Percentiles rank a stretch among this genome's conserved stretches.
Evolutionary conservation across 2,329 filamentous ascomycete species (phyloP).

Genomic region (Cercospora janseana): DNA sequence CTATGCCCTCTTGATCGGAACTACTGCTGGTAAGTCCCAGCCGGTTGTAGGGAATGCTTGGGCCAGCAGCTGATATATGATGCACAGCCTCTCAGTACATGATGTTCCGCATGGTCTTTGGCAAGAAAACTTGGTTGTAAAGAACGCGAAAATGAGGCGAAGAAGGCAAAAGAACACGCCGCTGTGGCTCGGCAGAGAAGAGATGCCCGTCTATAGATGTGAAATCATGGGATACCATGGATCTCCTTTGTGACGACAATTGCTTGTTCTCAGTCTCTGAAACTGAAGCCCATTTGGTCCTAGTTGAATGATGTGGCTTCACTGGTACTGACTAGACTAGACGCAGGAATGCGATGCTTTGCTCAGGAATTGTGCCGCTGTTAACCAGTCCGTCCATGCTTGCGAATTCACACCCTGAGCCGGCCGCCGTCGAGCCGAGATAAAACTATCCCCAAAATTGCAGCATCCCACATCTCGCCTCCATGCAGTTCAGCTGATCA

Average conservation of each 20-base stretch:
- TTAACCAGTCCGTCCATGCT: too few relatives aligned
- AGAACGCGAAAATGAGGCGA: background rate
- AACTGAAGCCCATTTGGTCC: too few relatives aligned
- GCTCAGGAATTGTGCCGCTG: too few relatives aligned
- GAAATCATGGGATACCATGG: constrained; percentile 1
- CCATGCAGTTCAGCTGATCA: background rate
- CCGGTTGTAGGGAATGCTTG: background rate
- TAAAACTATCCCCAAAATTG: too few relatives aligned
- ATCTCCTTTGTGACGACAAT: constrained; percentile 10
- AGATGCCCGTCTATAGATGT: constrained; percentile 5
- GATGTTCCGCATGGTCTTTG: constrained; percentile 68
- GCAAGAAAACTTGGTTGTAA: constrained; percentile 72
- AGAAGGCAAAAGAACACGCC: background rate
- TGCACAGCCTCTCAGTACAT: constrained; percentile 60
- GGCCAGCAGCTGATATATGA: constrained; percentile 3
- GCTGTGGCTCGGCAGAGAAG: constrained; percentile 1
- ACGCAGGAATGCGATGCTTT: background rate
- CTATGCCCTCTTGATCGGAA: constrained; percentile 50
- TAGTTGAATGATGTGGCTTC: too few relatives aligned
- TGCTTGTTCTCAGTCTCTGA: too few relatives aligned
- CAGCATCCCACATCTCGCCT: background rate
- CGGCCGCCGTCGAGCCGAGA: too few relatives aligned
- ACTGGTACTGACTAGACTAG: too few relatives aligned
- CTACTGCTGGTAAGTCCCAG: constrained; percentile 54
- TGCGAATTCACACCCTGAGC: too few relatives aligned